Evolutionary conservation across 2,329 filamentous ascomycete species (phyloP).

Genomic region (Penicillium sp.): DNA sequence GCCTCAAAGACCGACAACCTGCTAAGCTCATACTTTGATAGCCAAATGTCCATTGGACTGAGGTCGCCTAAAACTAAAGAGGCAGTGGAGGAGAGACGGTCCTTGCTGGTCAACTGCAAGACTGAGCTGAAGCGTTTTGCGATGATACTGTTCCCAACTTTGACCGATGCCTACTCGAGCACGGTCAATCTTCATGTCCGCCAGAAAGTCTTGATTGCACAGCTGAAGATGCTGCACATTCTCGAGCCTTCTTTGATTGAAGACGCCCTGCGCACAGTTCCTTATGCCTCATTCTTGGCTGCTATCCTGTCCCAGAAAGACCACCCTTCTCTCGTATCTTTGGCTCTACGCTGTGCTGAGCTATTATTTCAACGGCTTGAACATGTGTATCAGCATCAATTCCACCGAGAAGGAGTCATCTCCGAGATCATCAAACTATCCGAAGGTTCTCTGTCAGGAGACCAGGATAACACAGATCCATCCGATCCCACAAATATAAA

Average conservation of each 20-base stretch:
- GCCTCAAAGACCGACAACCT: conserved; percentile 53
- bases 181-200: conserved; percentile 93
- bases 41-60: conserved; percentile 40
- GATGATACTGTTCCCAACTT: conserved; percentile 85
- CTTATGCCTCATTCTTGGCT: conserved; percentile 92
- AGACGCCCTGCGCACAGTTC: conserved; percentile 80
- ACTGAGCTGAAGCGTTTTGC: conserved; percentile 86
- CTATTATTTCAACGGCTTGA: conserved; percentile 80
- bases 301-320: conserved; percentile 95
- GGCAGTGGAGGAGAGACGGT: conserved; percentile 72
- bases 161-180: conserved; percentile 96
- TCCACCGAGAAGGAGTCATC: conserved; percentile 95
- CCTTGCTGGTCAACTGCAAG: conserved; percentile 78
- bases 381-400: conserved; percentile 88
- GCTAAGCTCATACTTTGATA: conserved; percentile 45
- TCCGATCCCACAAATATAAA: conserved; percentile 3
- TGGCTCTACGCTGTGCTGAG: conserved; percentile 84
- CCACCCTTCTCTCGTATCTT: conserved; percentile 80
- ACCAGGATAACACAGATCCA: conserved; percentile 17
- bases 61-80: conserved; percentile 48
- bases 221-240: conserved; percentile 96
- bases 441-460: conserved; percentile 37
- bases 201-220: conserved; percentile 91
- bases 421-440: conserved; percentile 83
- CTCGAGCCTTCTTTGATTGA: conserved; percentile 80